These are phyloP conservation scores for Mercurialis annua DNA, from an alignment of 345 rosid genomes.

Conservation along the genomic window DNA sequence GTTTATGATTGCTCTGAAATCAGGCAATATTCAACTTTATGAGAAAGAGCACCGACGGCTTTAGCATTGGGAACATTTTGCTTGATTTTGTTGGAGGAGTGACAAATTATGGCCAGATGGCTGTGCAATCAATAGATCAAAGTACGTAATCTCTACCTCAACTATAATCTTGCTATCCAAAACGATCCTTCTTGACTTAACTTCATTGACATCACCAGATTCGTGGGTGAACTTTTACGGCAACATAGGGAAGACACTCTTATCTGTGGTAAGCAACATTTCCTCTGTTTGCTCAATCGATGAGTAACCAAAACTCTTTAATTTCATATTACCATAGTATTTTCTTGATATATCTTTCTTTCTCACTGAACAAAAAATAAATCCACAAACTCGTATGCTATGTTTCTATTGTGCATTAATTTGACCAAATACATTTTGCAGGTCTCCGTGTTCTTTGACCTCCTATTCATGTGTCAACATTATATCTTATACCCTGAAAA, in stretches of 20 bases:
- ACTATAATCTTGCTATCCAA: slow-evolving; percentile 4
- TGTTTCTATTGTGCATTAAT: background rate
- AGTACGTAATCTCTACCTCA: slow-evolving; percentile 33
- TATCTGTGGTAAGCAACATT: slow-evolving; percentile 76
- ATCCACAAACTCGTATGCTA: background rate
- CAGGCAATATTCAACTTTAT: slow-evolving; percentile 81
- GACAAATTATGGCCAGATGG: slow-evolving; percentile 71
- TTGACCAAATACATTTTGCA: slow-evolving; percentile 34
- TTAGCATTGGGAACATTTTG: slow-evolving; percentile 83
- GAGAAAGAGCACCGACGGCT: slow-evolving; percentile 87
- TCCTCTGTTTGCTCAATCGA: too few species aligned
- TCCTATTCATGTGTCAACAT: slow-evolving; percentile 86
- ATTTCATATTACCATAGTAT: too few species aligned
- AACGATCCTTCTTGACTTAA: background rate
- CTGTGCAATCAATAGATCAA: slow-evolving; percentile 81
- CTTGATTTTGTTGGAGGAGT: slow-evolving; percentile 84
- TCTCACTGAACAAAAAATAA: too few species aligned
- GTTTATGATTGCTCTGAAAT: slow-evolving; percentile 17
- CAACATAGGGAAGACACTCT: slow-evolving; percentile 79
- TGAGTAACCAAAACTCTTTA: too few species aligned
- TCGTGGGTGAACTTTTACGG: slow-evolving; percentile 98
- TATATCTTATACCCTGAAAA: slow-evolving; percentile 62
- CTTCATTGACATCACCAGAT: slow-evolving; percentile 40
- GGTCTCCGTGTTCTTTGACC: slow-evolving; percentile 72
- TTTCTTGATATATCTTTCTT: background rate